Conservation (phyloP, 306 rosid genomes). For the Cucumis cinereus region DNA sequence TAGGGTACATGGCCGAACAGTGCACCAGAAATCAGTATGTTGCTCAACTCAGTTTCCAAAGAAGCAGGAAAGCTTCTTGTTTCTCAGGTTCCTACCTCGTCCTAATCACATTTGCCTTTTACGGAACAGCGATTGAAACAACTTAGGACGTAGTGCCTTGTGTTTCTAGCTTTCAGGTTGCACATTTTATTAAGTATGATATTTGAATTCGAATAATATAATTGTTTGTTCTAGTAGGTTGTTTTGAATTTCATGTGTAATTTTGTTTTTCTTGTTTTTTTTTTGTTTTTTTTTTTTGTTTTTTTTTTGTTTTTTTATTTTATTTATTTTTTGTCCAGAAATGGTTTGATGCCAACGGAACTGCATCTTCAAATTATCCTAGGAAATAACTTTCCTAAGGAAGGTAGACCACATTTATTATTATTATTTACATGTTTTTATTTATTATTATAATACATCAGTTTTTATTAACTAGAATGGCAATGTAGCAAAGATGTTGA, state of each 20-base stretch:
- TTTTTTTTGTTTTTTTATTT: too few species aligned
- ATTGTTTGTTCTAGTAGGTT: too few species aligned
- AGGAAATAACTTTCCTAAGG: constrained; percentile 57
- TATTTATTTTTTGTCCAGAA: constrained; percentile 52
- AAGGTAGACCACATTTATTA: constrained; percentile 30
- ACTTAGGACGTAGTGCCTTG: constrained; percentile 99
- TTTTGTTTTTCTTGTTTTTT: too few species aligned
- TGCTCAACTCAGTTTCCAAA: constrained; percentile 46
- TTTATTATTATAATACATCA: too few species aligned
- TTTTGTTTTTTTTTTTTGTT: too few species aligned
- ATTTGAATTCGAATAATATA: constrained; percentile 5
- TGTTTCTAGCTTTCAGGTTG: constrained; percentile 93
- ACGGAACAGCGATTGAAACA: constrained; percentile 89
- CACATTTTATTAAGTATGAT: constrained; percentile 2
- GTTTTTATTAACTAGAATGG: too few species aligned
- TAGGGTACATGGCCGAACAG: constrained; percentile 69
- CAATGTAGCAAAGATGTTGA: too few species aligned
- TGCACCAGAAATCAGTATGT: constrained; percentile 44
- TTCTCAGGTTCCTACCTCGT: constrained; percentile 25
- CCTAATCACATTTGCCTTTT: constrained; percentile 48
- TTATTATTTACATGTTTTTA: too few species aligned
- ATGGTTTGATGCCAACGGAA: constrained; percentile 83
- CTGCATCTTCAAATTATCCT: constrained; percentile 96
- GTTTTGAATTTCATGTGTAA: not conserved
- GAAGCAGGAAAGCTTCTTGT: constrained; percentile 72